Percentiles rank a stretch among this genome's conserved stretches.
phyloP scores from a whole-genome alignment of 495 filamentous ascomycete species.

The Neurospora sp. region DNA sequence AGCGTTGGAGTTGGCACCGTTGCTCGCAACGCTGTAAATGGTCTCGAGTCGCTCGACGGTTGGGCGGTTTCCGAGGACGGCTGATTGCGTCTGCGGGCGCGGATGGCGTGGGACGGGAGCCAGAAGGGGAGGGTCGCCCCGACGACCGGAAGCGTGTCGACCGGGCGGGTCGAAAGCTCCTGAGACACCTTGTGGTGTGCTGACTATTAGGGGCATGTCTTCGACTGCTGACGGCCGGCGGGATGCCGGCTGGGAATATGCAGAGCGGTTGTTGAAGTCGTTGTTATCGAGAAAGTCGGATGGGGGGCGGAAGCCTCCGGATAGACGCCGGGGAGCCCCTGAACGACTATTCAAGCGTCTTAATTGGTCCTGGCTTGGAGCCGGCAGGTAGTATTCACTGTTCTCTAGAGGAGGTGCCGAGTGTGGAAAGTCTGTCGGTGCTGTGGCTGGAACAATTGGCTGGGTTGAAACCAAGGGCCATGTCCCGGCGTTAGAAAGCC shows the following conservation, averaged over 20 bases:
- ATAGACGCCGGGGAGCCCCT: slow-evolving; percentile 17
- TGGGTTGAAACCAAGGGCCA: slow-evolving; percentile 31
- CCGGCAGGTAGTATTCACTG: slow-evolving; percentile 21
- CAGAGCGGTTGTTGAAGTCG: slow-evolving; percentile 6
- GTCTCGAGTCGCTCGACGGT: slow-evolving; percentile 61
- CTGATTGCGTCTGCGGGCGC: slow-evolving; percentile 23
- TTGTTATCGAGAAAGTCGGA: slow-evolving; percentile 19
- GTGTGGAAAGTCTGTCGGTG: slow-evolving; percentile 27
- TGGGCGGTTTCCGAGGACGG: slow-evolving; percentile 29
- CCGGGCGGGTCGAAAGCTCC: slow-evolving; percentile 32
- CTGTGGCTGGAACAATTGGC: slow-evolving; percentile 3
- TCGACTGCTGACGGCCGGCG: slow-evolving; percentile 9
- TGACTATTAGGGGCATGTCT: slow-evolving; percentile 39
- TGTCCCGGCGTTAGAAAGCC: slow-evolving; percentile 32
- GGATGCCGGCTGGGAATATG: slow-evolving; percentile 9
- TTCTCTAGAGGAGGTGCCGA: slow-evolving; percentile 28
- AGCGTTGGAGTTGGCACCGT: slow-evolving; percentile 59
- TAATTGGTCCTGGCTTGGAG: slow-evolving; percentile 21
- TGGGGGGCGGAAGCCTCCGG: slow-evolving; percentile 24
- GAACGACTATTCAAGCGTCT: slow-evolving; percentile 11
- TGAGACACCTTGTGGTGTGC: slow-evolving; percentile 35
- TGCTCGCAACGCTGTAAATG: slow-evolving; percentile 68
- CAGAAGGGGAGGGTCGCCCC: slow-evolving; percentile 28
- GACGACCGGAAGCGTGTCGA: slow-evolving; percentile 14
- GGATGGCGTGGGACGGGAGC: slow-evolving; percentile 35